These are phyloP conservation scores for Alternaria gansuensis DNA, from an alignment of 2,329 filamentous ascomycete species.

Conservation along the genomic window DNA sequence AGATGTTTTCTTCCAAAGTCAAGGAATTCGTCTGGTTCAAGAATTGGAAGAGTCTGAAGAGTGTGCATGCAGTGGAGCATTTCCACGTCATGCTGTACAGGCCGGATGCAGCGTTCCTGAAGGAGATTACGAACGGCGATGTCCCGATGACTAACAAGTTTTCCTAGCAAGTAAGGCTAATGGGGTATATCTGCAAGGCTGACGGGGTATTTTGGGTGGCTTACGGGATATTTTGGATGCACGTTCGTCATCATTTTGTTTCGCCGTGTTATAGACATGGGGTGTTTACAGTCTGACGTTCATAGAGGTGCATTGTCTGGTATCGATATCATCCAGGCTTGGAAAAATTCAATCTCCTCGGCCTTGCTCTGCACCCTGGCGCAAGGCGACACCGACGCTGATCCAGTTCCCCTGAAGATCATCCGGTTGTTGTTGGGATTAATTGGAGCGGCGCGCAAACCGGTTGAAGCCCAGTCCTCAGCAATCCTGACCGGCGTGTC, in stretches of 20 bases:
- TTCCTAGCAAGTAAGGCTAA: background rate
- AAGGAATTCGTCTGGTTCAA: slow-evolving; percentile 78
- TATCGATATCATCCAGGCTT: slow-evolving; percentile 1
- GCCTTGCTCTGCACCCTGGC: slow-evolving; percentile 7
- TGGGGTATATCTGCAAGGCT: background rate
- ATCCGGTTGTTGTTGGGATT: slow-evolving; percentile 3
- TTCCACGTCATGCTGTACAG: slow-evolving; percentile 93
- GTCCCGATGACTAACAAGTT: slow-evolving; percentile 63
- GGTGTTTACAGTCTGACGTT: background rate
- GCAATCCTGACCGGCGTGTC: slow-evolving; percentile 4
- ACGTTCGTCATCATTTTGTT: slow-evolving; percentile 3
- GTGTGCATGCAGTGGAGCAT: slow-evolving; percentile 86
- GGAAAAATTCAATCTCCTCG: background rate
- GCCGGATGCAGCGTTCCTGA: slow-evolving; percentile 74
- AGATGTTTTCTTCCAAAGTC: slow-evolving; percentile 68
- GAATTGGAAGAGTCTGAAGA: slow-evolving; percentile 88
- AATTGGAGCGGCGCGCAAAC: slow-evolving; percentile 12
- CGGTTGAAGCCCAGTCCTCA: background rate
- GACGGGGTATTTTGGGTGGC: background rate
- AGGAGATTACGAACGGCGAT: slow-evolving; percentile 76
- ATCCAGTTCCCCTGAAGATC: slow-evolving; percentile 24
- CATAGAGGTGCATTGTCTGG: slow-evolving; percentile 2
- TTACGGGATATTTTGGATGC: slow-evolving; percentile 1
- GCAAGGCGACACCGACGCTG: background rate
- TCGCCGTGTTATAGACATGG: slow-evolving; percentile 24